Evolutionary conservation across 768 basidiomycete genomes (phyloP).

Genomic region (Baorangia bicolor): DNA sequence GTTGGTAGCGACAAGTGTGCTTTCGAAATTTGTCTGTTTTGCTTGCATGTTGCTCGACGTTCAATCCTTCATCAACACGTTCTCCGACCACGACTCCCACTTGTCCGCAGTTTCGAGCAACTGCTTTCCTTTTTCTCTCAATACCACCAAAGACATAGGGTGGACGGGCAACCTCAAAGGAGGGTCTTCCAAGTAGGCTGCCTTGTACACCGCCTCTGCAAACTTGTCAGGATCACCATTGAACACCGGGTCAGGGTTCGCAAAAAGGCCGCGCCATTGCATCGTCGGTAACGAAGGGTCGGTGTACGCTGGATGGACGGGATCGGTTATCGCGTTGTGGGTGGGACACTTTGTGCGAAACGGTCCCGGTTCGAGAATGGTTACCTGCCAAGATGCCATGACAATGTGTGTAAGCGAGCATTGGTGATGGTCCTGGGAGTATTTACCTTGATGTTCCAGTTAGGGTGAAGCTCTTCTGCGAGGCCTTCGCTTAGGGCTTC

Average conservation of each 20-base stretch:
- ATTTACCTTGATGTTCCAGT: conserved; percentile 23
- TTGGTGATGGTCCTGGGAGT: no score
- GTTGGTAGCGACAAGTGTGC: not conserved
- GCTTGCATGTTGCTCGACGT: not conserved
- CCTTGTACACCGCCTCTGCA: conserved; percentile 8
- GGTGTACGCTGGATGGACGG: conserved; percentile 16
- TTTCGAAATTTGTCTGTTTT: not conserved
- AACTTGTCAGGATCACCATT: conserved; percentile 19
- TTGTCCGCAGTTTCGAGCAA: conserved; percentile 15
- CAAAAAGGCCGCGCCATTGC: not conserved
- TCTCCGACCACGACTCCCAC: conserved; percentile 21
- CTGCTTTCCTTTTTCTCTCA: conserved; percentile 2
- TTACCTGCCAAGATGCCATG: not conserved
- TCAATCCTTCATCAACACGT: conserved; percentile 4
- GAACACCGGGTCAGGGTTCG: not conserved
- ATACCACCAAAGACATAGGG: not conserved
- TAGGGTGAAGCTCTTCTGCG: conserved; percentile 15
- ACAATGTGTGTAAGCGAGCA: not conserved
- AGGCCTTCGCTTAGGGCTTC: conserved; percentile 17
- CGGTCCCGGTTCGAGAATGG: no score
- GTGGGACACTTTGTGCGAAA: not conserved
- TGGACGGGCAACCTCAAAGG: conserved; percentile 17
- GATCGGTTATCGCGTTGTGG: not conserved
- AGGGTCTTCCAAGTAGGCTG: conserved; percentile 9
- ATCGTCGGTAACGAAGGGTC: conserved; percentile 4